Conservation (phyloP, 1,139 yeast genomes). For the Ogataea hybrid region DNA sequence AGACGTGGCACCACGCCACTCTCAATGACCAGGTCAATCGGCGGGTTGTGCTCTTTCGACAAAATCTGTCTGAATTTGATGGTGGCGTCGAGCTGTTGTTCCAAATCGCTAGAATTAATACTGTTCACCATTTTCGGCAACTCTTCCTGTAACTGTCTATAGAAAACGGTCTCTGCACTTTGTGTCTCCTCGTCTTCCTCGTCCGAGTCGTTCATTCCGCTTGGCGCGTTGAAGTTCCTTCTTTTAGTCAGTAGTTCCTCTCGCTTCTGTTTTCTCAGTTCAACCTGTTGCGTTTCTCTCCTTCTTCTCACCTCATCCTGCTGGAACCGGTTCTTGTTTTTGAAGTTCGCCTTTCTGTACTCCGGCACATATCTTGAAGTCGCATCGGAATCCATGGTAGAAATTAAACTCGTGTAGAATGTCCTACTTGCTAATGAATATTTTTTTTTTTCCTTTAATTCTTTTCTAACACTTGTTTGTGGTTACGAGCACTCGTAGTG, state of each 20-base stretch:
- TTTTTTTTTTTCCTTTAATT: constrained; percentile 6
- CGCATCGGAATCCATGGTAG: constrained; percentile 65
- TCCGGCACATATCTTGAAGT: constrained; percentile 91
- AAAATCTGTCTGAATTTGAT: constrained; percentile 90
- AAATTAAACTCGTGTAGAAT: not conserved
- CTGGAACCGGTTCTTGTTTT: constrained; percentile 91
- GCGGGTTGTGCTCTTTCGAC: constrained; percentile 96
- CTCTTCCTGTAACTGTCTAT: constrained; percentile 64
- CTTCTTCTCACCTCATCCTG: constrained; percentile 97
- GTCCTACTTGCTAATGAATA: constrained; percentile 7
- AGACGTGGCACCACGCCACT: constrained; percentile 91
- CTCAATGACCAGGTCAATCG: constrained; percentile 89
- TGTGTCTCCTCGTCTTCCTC: constrained; percentile 43
- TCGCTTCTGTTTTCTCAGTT: constrained; percentile 92
- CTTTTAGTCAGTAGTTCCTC: constrained; percentile 94
- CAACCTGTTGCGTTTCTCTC: constrained; percentile 97
- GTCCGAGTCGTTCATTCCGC: constrained; percentile 43
- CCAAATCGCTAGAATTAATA: constrained; percentile 74
- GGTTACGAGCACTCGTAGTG: constrained; percentile 11
- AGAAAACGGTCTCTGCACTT: constrained; percentile 49
- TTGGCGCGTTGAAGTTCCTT: constrained; percentile 61
- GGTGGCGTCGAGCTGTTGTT: constrained; percentile 83
- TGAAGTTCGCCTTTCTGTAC: constrained; percentile 94
- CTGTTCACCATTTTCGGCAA: constrained; percentile 84
- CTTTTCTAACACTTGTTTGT: constrained; percentile 6